Evolutionary conservation across 352 stramenopile species (phyloP), one percentile per base, ranked within the genome.

Genomic region (Pythium guiyangense): DNA sequence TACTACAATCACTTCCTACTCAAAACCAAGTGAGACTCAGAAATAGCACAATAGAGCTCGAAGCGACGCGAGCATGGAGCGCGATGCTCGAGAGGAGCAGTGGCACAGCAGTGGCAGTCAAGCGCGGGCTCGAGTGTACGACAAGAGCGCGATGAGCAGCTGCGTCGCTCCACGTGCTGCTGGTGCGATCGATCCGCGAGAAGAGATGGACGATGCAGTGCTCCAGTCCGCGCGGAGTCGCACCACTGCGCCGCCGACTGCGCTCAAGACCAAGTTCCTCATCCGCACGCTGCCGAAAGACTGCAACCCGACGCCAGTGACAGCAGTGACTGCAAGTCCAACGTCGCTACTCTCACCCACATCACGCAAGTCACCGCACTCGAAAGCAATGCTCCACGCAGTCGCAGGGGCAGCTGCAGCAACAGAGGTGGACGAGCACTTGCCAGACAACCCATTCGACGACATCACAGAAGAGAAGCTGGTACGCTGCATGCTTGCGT

Each of bases 391-490:
- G 20, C 48, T 31, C 37, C 34, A 52, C 9, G 3, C 35, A n/a
- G 12, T 25, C n/a, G n/a, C n/a, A n/a, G n/a, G n/a, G n/a, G 35
- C 44, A 37, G 27, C n/a, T 18, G 40, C 48, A n/a, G 15, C 54
- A 52, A 42, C 45, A 0, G 57, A 71, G 10, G 29, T 47, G 6
- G 69, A 80, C 27, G 48, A 60, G 27, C 29, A 70, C 22, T 48
- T 76, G 31, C 44, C 62, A 5, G 77, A 92, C 20, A 89, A 92
- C 44, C 82, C 82, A 17, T 92, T 92, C 46, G 82, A 90, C 46
- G 79, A 92, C 54, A 80, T 92, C 60, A 90, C 76, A 0, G 75
- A 90, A 54, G 75, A 85, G 14, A 92, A 90, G 47, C 61, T 92
- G 62, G 79, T 90, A 44, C 25, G 20, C n/a, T n/a, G 26, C 12